A percentile compares a stretch with the other conserved stretches of the same genome.
phyloP scores from a whole-genome alignment of 345 rosid species.

The Citrus glauca region DNA sequence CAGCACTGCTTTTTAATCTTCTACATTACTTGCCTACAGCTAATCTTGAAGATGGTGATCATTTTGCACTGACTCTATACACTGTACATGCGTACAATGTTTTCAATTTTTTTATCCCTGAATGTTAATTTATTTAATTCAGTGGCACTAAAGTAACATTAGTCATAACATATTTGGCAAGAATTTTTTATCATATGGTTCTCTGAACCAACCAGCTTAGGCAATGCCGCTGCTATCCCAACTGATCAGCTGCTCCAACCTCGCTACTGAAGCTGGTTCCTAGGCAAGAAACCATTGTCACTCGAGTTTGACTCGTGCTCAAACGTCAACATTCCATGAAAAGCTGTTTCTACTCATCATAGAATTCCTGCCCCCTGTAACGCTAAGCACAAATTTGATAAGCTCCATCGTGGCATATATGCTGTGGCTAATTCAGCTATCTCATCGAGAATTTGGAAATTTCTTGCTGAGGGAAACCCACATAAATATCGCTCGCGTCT shows the following conservation, averaged over 20 bases:
- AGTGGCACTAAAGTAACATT: not conserved
- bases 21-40: too few species aligned
- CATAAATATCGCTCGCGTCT: not conserved
- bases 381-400: not conserved
- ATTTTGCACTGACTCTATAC: too few species aligned
- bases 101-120: not conserved
- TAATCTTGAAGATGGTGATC: too few species aligned
- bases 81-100: too few species aligned
- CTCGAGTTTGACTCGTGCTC: not conserved
- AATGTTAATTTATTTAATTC: not conserved
- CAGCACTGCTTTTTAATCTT: not conserved
- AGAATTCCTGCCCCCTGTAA: not conserved
- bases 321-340: not conserved
- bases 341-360: not conserved
- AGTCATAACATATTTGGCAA: not conserved
- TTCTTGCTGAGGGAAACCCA: not conserved
- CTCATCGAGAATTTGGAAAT: not conserved
- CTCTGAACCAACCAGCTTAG: not conserved
- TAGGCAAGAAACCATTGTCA: not conserved
- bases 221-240: not conserved
- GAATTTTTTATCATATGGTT: not conserved
- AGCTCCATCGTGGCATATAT: not conserved
- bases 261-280: not conserved
- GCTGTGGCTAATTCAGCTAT: not conserved
- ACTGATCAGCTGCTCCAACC: not conserved